Evolutionary conservation across 805 yeast species (phyloP).

Genomic region (Starmerella potacharoeniae): DNA sequence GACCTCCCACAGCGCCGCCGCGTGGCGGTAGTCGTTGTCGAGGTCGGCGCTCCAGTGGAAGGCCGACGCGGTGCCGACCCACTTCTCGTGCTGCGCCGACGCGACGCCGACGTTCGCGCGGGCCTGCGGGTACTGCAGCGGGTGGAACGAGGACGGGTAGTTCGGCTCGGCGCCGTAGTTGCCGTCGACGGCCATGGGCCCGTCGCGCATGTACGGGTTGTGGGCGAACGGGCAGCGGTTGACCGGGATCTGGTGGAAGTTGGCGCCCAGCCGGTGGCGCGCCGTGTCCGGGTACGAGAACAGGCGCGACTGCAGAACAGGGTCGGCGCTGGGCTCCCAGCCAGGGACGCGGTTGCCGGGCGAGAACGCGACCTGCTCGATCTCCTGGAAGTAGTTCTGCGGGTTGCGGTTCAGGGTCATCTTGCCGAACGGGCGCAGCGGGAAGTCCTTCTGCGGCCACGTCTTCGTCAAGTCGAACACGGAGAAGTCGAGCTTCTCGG

Average conservation of each 20-base stretch:
- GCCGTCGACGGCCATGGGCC: slow-evolving; percentile 37
- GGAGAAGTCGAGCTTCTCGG: slow-evolving; percentile 38
- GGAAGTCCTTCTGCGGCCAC: slow-evolving; percentile 49
- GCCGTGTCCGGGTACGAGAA: slow-evolving; percentile 70
- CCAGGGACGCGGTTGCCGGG: slow-evolving; percentile 67
- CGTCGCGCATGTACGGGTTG: slow-evolving; percentile 49
- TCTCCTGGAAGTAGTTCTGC: slow-evolving; percentile 40
- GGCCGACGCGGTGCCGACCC: slow-evolving; percentile 73
- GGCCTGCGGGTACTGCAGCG: slow-evolving; percentile 26
- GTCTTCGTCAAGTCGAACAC: slow-evolving; percentile 46
- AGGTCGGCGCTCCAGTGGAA: slow-evolving; percentile 71
- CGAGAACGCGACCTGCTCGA: slow-evolving; percentile 53
- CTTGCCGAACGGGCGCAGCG: slow-evolving; percentile 45
- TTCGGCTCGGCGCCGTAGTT: slow-evolving; percentile 43
- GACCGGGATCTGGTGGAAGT: slow-evolving; percentile 56
- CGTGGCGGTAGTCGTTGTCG: slow-evolving; percentile 58
- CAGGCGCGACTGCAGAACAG: slow-evolving; percentile 64
- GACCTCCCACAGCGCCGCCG: slow-evolving; percentile 66
- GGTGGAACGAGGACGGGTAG: slow-evolving; percentile 37
- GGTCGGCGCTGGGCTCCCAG: slow-evolving; percentile 66
- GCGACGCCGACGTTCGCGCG: slow-evolving; percentile 12
- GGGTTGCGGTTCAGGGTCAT: slow-evolving; percentile 46
- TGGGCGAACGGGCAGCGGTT: slow-evolving; percentile 44
- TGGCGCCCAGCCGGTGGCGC: slow-evolving; percentile 62
- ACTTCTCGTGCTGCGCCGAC: slow-evolving; percentile 51